Evolutionary conservation across 2,329 filamentous ascomycete species (phyloP).

Genomic region (Hymenoscyphus scutula): DNA sequence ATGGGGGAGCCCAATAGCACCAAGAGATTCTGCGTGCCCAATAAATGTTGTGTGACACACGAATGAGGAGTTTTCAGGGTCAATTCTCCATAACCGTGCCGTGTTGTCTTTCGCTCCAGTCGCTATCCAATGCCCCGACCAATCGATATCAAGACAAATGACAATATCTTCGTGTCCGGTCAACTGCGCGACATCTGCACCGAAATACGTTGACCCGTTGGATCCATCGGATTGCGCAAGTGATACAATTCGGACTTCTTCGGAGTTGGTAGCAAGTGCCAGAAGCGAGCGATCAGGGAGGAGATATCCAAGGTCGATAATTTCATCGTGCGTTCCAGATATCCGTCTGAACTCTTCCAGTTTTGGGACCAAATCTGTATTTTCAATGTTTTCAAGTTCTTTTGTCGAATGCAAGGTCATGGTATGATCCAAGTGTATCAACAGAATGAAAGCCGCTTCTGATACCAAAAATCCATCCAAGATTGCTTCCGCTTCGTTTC

Average conservation of each 20-base stretch:
- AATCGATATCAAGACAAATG: constrained; percentile 90
- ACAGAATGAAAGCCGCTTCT: constrained; percentile 68
- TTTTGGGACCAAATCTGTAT: constrained; percentile 38
- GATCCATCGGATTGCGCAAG: constrained; percentile 43
- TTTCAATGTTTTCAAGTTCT: constrained; percentile 39
- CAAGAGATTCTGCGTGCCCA: constrained; percentile 90
- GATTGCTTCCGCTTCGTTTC: constrained; percentile 64
- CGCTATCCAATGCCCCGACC: constrained; percentile 95
- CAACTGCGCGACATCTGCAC: constrained; percentile 80
- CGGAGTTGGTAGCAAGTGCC: constrained; percentile 90
- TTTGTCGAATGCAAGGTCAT: constrained; percentile 67
- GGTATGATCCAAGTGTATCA: constrained; percentile 86
- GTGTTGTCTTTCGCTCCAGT: constrained; percentile 97
- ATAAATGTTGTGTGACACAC: constrained; percentile 79
- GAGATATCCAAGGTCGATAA: constrained; percentile 90
- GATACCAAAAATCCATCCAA: constrained; percentile 67
- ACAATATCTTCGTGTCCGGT: constrained; percentile 95
- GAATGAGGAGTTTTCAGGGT: constrained; percentile 71
- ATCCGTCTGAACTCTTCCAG: constrained; percentile 64
- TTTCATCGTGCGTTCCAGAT: constrained; percentile 94
- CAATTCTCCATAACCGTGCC: constrained; percentile 84
- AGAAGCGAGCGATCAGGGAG: constrained; percentile 77
- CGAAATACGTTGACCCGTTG: constrained; percentile 61
- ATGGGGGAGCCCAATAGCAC: constrained; percentile 81
- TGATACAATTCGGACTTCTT: constrained; percentile 86